Base-by-base conservation (phyloP, 371 early-diverging fungal genomes). In the Rhizopus sp. region DNA sequence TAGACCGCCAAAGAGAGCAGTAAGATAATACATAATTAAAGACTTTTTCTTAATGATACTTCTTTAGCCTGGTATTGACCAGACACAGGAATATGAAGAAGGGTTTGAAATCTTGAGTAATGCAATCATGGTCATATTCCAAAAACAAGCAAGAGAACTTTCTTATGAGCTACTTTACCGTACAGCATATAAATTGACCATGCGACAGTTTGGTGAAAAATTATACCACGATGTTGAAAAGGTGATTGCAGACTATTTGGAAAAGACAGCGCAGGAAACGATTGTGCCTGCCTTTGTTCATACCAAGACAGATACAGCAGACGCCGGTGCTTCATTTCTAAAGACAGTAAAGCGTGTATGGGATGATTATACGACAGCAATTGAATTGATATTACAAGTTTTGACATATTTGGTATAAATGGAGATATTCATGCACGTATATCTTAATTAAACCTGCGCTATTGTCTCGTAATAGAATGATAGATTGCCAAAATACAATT, bases 111-210 rank as follows among this genome's bases (percentile, higher is more conserved):
- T 81, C 32, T 65, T 88, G 10, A 77, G 82, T 37, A 69, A 85
- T 51, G 93, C 93, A 12, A 88, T 93, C 50, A 69, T 64, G 13
- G 87, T 91, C 61, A 96, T 96, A 58, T 92, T 93, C 72, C 77
- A 78, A 50, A 88, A 90, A 67, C 91, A 93, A 62, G 87, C 91
- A 5, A 78, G 87, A 16, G 73, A 77, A 51, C 77, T 96, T 9
- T 88, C 90, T 6, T 96, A 91, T 58, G 97, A 96, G 64, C 88
- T 92, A 59, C 77, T 95, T 0, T 96, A 93, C 64, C 82, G 96
- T 33, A 90, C 86, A 46, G 91, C 92, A 15, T 96, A 94, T 73
- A 90, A 86, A 51, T 64, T 96, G 73, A 94, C 95, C 4, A 74
- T 93, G 46, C 81, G 86, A 59, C 91, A 91, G 71, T 78, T 78